Conservation (phyloP, 768 basidiomycete genomes). For the Wakefieldia striispora region DNA sequence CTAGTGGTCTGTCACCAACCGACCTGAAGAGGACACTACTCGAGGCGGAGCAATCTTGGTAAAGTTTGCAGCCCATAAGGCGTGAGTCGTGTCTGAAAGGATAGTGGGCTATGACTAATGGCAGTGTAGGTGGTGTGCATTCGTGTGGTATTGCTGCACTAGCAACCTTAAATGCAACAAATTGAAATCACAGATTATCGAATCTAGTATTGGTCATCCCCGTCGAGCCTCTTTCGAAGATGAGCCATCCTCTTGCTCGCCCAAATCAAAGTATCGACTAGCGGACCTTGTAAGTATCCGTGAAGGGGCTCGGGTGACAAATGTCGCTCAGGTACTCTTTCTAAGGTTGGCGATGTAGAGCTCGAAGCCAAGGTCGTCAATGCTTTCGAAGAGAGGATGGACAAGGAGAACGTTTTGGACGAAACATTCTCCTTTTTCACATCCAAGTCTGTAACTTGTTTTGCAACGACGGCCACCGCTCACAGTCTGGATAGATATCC, state of each 20-base stretch:
- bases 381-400: constrained; percentile 18
- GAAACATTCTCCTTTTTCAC: constrained; percentile 31
- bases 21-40: neutral
- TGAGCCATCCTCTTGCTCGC: constrained; percentile 25
- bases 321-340: neutral
- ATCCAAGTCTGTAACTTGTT: constrained; percentile 14
- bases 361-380: constrained; percentile 16
- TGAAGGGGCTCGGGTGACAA: neutral
- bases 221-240: neutral
- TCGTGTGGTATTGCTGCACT: constrained; percentile 19
- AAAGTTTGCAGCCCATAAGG: constrained; percentile 10
- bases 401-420: constrained; percentile 16
- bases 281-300: constrained; percentile 27
- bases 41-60: neutral
- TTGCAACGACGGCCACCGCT: neutral
- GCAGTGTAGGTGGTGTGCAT: constrained; percentile 13
- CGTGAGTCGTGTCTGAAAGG: constrained; percentile 1
- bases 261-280: constrained; percentile 38
- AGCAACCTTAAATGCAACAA: constrained; percentile 10
- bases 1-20: neutral
- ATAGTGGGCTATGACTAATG: neutral
- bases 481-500: constrained; percentile 13
- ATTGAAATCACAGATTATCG: constrained; percentile 11
- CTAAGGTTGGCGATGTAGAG: constrained; percentile 12
- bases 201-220: neutral